Base-by-base conservation (phyloP, 2,329 filamentous ascomycete species). In the Thielaviopsis punctulata region DNA sequence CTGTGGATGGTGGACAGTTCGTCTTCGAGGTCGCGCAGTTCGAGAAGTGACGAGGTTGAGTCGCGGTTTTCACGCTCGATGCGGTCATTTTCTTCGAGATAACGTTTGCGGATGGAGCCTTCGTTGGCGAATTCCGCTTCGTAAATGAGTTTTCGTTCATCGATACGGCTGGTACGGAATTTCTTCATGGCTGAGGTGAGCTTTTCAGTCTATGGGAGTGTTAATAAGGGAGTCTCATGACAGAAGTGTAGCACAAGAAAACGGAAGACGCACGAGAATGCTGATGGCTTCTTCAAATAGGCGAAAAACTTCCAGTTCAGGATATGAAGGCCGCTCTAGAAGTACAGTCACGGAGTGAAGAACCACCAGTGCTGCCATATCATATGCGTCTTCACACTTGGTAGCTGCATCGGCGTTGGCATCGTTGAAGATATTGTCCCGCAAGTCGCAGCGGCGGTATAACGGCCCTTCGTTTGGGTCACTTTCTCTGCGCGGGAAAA, bases 211-310 rank as follows among this genome's bases (percentile, higher is more conserved):
- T 80, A 8, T 23, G 22, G 21, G 19, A 25, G 19, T n/a, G n/a
- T n/a, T n/a, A n/a, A n/a, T n/a, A n/a, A n/a, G n/a, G n/a, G n/a
- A n/a, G n/a, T n/a, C n/a, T n/a, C n/a, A n/a, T n/a, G n/a, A n/a
- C n/a, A n/a, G n/a, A n/a, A 9, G 4, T 4, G 2, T 9, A 2
- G 7, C 27, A 33, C 13, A 4, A 27, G 25, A 6, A 27, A 10
- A 6, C 25, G 5, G 9, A 6, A 8, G 0, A 54, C 66, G 45
- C 61, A 80, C 77, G 56, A 82, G 59, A 21, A 80, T 73, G 12
- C 77, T 79, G 27, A 82, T 77, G 4, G 77, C 79, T 56, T 82
- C 79, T 57, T 81, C 77, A 46, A 82, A 82, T 1, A 82, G 77
- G 1, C 77, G 72, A 54, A 82, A 79, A 0, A 82, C 69, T 54